These are phyloP conservation scores for Kluyveromyces siamensis DNA, from an alignment of 805 yeast species.

Conservation along the genomic window DNA sequence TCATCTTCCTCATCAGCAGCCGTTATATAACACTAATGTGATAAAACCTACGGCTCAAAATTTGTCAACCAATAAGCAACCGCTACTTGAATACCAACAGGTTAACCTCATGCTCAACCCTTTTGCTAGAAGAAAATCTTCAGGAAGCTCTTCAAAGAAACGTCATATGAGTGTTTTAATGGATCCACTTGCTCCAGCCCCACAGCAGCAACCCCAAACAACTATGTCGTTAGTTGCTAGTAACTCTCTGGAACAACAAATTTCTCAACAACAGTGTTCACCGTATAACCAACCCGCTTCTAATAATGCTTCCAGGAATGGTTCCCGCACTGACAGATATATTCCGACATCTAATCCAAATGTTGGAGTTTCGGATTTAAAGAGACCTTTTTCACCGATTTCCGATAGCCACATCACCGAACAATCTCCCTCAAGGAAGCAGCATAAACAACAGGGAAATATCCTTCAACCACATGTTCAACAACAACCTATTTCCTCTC, in stretches of 20 bases:
- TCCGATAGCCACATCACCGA: not conserved
- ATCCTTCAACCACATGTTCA: not conserved
- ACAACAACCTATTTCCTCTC: not conserved
- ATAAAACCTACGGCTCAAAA: not conserved
- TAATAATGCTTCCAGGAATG: not conserved
- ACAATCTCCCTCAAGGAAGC: not conserved
- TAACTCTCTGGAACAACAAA: slow-evolving; percentile 1
- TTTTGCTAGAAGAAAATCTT: slow-evolving; percentile 10
- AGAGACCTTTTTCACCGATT: slow-evolving; percentile 5
- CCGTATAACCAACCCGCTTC: not conserved
- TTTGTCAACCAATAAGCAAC: not conserved
- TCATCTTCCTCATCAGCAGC: not conserved
- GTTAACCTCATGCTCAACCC: slow-evolving; percentile 16
- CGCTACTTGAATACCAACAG: not conserved
- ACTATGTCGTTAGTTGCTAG: not conserved
- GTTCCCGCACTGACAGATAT: not conserved
- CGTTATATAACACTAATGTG: not conserved
- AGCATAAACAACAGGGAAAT: not conserved
- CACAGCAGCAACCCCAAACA: slow-evolving; percentile 2
- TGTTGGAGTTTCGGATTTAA: not conserved
- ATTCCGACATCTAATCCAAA: slow-evolving; percentile 4
- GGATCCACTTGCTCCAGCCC: slow-evolving; percentile 20
- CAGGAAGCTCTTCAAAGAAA: slow-evolving; percentile 9
- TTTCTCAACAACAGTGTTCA: not conserved
- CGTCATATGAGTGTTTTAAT: slow-evolving; percentile 20